Evolutionary conservation across 306 rosid genomes (phyloP), one percentile per base, ranked within the genome.

Genomic region (Rubus idaeus): DNA sequence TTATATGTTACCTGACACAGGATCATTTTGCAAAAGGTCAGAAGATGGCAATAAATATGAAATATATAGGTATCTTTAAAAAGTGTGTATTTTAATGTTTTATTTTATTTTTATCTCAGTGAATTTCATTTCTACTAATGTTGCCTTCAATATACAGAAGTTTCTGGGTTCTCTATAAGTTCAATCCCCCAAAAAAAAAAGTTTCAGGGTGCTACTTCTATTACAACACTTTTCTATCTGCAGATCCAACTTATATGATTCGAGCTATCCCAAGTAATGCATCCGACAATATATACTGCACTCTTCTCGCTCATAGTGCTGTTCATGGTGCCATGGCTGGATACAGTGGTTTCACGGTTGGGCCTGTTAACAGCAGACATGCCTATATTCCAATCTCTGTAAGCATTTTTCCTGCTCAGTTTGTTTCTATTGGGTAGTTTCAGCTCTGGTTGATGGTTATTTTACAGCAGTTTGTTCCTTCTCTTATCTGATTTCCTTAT

Each of bases 291-390:
- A 75, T 95, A 75, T 92, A 90, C 87, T 90, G 98, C 85, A 95
- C 97, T 21, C 98, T 95, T 82, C 97, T 95, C 82, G 98, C 97
- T 74, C 98, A 95, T 13, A 75, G 98, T 75, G 96, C 92, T 83
- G 92, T 95, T 67, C 98, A 92, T 76, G 98, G 97, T 71, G 96
- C 96, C 83, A 95, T 92, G 98, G 97, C 97, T 39, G 98, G 98
- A 67, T 95, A 79, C 83, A 89, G 91, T 47, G 97, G 97, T 70
- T 95, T 95, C 86, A 95, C 97, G 0, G 89, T 95, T 3, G 96
- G 97, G 71, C 93, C 97, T 57, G 98, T 92, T 65, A 92, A 90
- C 81, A 87, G 89, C 83, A 90, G 65, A 82, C 97, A 95, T 70
- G 96, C 95, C 67, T 95, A 92, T 83, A 89, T 92, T 83, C 98